These are phyloP conservation scores for Flaveria bidentis DNA, from an alignment of 129 eudicot genomes.

Conservation along the genomic window DNA sequence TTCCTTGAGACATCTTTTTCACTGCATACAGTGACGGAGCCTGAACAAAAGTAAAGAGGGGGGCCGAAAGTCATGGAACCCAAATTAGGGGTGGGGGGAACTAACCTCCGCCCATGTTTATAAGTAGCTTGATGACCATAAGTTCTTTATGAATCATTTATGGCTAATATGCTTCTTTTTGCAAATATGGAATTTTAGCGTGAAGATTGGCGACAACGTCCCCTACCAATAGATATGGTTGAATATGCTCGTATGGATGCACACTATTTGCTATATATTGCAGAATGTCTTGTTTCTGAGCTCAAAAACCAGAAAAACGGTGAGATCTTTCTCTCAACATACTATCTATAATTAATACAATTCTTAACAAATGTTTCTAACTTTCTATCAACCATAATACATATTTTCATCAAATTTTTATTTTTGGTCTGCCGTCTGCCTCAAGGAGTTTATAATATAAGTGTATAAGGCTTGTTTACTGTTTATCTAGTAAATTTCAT, in stretches of 20 bases:
- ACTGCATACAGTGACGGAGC: not conserved
- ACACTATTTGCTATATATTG: slow-evolving; percentile 80
- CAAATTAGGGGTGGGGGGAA: too few relatives aligned
- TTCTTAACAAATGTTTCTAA: not conserved
- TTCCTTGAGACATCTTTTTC: not conserved
- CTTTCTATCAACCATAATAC: not conserved
- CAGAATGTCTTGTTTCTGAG: slow-evolving; percentile 69
- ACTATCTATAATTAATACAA: not conserved
- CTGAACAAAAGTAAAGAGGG: too few relatives aligned
- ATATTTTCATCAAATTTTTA: not conserved
- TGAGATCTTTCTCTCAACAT: slow-evolving; percentile 33
- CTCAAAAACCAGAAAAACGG: slow-evolving; percentile 61
- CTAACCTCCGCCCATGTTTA: too few relatives aligned
- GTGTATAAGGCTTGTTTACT: not conserved
- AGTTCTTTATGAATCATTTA: not conserved
- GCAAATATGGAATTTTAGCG: slow-evolving; percentile 43
- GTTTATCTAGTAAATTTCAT: not conserved
- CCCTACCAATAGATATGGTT: slow-evolving; percentile 83
- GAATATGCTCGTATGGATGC: slow-evolving; percentile 92
- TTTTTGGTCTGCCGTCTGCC: not conserved
- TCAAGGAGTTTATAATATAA: not conserved
- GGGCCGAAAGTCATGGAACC: too few relatives aligned
- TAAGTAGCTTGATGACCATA: not conserved
- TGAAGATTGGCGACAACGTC: slow-evolving; percentile 99
- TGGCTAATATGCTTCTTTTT: not conserved